A percentile compares a stretch with the other conserved stretches of the same genome.
Conservation (phyloP, 768 basidiomycete genomes). For the Xanthoconium purpureum region DNA sequence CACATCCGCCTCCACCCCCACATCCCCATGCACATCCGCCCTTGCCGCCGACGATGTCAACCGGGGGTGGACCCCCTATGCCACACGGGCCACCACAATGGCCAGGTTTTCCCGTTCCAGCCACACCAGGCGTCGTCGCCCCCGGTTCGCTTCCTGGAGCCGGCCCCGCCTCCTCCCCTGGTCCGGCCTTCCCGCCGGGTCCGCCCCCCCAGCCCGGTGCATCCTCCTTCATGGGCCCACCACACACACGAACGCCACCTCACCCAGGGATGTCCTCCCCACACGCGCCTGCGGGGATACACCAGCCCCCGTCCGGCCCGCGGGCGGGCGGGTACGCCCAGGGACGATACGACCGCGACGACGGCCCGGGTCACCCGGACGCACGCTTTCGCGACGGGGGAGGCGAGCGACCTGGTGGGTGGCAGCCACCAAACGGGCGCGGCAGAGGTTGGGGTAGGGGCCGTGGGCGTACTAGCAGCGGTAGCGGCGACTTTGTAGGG, state of each 20-base stretch:
- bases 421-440: conserved; percentile 30
- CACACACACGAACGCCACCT: conserved; percentile 21
- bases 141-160: conserved; percentile 8
- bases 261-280: conserved; percentile 25
- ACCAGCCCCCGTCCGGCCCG: conserved; percentile 27
- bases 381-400: conserved; percentile 31
- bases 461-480: conserved; percentile 17
- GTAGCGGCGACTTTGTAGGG: conserved; percentile 27
- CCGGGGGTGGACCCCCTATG: background rate
- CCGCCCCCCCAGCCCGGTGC: conserved; percentile 2
- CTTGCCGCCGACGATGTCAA: conserved; percentile 9
- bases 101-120: conserved; percentile 27
- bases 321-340: conserved; percentile 28
- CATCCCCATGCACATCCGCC: conserved; percentile 19
- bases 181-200: conserved; percentile 6
- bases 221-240: conserved; percentile 15
- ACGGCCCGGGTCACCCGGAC: conserved; percentile 18
- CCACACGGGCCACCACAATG: conserved; percentile 20
- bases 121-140: conserved; percentile 4
- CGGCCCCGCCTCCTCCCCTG: background rate
- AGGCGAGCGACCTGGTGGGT: conserved; percentile 32
- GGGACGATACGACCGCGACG: conserved; percentile 27
- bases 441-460: conserved; percentile 34
- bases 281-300: conserved; percentile 11
- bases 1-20: conserved; percentile 2